These are phyloP conservation scores for Caloboletus inedulis DNA, from an alignment of 1,284 basidiomycete species.

Conservation along the genomic window DNA sequence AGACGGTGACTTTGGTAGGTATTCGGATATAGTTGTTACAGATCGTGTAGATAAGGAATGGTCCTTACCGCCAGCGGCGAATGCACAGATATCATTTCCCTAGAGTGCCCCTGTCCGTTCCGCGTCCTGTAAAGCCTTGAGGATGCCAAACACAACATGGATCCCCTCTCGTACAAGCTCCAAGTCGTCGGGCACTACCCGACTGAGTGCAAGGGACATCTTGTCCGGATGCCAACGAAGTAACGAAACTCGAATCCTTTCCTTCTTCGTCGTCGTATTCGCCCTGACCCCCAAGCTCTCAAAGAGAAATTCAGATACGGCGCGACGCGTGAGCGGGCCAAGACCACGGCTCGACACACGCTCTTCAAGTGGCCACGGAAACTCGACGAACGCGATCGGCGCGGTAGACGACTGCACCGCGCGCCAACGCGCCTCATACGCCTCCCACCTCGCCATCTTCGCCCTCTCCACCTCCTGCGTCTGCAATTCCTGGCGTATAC, in stretches of 20 bases:
- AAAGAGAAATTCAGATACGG: slow-evolving; percentile 54
- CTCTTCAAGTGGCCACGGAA: slow-evolving; percentile 57
- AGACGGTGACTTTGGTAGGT: too few relatives aligned
- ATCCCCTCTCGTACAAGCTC: slow-evolving; percentile 45
- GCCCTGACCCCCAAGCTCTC: slow-evolving; percentile 43
- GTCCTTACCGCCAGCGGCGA: neutral
- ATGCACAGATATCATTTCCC: too few relatives aligned
- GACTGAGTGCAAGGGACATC: slow-evolving; percentile 47
- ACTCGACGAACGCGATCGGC: slow-evolving; percentile 41
- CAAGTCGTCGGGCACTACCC: slow-evolving; percentile 50
- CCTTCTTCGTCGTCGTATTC: slow-evolving; percentile 44
- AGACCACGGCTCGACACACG: slow-evolving; percentile 34
- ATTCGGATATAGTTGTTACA: neutral
- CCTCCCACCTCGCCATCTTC: slow-evolving; percentile 38
- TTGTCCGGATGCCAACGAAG: slow-evolving; percentile 77
- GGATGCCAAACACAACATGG: slow-evolving; percentile 29
- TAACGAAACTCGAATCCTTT: slow-evolving; percentile 56
- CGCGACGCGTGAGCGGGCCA: slow-evolving; percentile 35
- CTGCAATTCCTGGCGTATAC: slow-evolving; percentile 26
- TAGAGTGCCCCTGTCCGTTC: slow-evolving; percentile 22
- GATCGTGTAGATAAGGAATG: neutral
- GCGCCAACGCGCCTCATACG: slow-evolving; percentile 37
- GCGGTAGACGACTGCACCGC: slow-evolving; percentile 28
- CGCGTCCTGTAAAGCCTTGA: slow-evolving; percentile 28
- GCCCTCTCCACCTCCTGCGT: slow-evolving; percentile 21